These are phyloP conservation scores for Cochlearia excelsa DNA, from an alignment of 345 rosid genomes.

Conservation along the genomic window DNA sequence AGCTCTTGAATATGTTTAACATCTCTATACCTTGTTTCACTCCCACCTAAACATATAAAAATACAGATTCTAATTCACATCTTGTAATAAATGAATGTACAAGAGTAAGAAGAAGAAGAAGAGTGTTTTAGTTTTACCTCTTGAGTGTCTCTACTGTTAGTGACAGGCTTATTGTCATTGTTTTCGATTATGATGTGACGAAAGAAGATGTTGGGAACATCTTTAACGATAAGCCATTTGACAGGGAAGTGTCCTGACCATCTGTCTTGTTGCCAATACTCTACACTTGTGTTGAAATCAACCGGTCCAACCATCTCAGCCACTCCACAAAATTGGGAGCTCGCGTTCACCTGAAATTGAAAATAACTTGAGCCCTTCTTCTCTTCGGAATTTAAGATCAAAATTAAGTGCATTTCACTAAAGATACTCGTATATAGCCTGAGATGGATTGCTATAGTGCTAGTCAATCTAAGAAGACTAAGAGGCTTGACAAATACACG, in stretches of 20 bases:
- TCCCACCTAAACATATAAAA: slow-evolving; percentile 48
- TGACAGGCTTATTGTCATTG: slow-evolving; percentile 41
- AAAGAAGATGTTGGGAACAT: slow-evolving; percentile 77
- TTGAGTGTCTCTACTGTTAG: not conserved
- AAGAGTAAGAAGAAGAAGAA: too few species aligned
- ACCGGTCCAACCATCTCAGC: slow-evolving; percentile 91
- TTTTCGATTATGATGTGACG: slow-evolving; percentile 73
- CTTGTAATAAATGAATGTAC: not conserved
- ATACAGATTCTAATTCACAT: not conserved
- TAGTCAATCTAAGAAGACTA: not conserved
- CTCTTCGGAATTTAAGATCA: slow-evolving; percentile 2
- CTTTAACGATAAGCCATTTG: slow-evolving; percentile 78
- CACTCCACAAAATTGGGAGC: slow-evolving; percentile 84
- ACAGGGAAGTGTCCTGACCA: slow-evolving; percentile 89
- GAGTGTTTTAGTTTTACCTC: slow-evolving; percentile 46
- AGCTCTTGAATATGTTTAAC: slow-evolving; percentile 54
- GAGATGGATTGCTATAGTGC: not conserved
- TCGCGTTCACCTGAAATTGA: slow-evolving; percentile 66
- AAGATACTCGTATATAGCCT: slow-evolving; percentile 10
- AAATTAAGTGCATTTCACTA: not conserved
- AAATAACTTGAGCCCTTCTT: not conserved
- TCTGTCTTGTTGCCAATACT: slow-evolving; percentile 89
- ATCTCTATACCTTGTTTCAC: slow-evolving; percentile 67
- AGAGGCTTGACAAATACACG: not conserved
- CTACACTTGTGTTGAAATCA: slow-evolving; percentile 72